A percentile compares a stretch with the other conserved stretches of the same genome.
Conservation (phyloP, 2,329 filamentous ascomycete genomes). For the Penicillium sp. region DNA sequence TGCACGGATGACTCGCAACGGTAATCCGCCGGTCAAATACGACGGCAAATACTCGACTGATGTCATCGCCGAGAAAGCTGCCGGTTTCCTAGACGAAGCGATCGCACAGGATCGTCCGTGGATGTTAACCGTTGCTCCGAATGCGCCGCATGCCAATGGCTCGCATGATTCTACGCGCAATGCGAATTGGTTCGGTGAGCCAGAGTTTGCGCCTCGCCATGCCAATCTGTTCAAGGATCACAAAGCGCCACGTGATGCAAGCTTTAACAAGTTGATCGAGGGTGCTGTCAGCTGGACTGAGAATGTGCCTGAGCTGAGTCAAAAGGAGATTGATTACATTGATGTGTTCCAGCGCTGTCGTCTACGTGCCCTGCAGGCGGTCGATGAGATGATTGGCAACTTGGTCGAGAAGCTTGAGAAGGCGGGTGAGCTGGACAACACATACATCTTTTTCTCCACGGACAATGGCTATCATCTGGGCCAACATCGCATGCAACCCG, state of each 20-base stretch:
- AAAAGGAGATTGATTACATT: conserved; percentile 53
- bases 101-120: conserved; percentile 59
- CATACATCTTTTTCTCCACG: conserved; percentile 63
- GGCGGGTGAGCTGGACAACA: conserved; percentile 51
- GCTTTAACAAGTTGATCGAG: conserved; percentile 64
- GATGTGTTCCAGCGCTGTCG: conserved; percentile 57
- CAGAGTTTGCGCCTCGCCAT: conserved; percentile 57
- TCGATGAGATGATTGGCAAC: conserved; percentile 57
- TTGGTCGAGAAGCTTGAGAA: conserved; percentile 48
- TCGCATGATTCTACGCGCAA: conserved; percentile 18
- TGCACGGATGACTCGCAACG: conserved; percentile 63
- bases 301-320: conserved; percentile 48
- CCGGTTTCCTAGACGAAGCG: conserved; percentile 64
- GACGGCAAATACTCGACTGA: conserved; percentile 62
- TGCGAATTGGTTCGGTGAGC: conserved; percentile 30
- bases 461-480: conserved; percentile 65
- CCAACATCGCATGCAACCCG: conserved; percentile 61
- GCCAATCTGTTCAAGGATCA: conserved; percentile 62
- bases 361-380: conserved; percentile 55
- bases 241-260: conserved; percentile 62
- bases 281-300: conserved; percentile 51
- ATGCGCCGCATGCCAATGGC: conserved; percentile 64
- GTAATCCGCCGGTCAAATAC: conserved; percentile 57
- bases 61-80: conserved; percentile 60
- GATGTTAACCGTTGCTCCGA: conserved; percentile 67